Evolutionary conservation across 495 filamentous ascomycete genomes (phyloP).

Genomic region (Parathielavia appendiculata): DNA sequence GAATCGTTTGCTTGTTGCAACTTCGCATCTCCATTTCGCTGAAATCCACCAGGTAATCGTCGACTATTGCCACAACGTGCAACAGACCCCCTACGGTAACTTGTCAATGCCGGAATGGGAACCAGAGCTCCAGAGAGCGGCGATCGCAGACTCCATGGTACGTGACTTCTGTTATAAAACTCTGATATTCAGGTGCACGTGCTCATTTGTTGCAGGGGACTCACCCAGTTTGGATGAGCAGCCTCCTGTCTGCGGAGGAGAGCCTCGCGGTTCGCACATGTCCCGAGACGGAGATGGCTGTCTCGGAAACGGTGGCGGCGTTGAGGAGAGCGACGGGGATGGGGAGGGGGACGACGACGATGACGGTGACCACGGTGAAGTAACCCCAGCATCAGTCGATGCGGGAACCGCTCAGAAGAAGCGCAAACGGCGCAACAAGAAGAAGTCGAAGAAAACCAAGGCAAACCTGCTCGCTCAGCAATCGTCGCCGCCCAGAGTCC

Average conservation of each 20-base stretch:
- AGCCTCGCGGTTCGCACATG: neutral
- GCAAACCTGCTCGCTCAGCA: slow-evolving; percentile 54
- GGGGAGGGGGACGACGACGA: slow-evolving; percentile 35
- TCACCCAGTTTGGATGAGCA: neutral
- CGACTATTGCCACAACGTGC: neutral
- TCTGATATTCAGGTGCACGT: neutral
- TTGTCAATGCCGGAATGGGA: slow-evolving; percentile 12
- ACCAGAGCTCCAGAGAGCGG: neutral
- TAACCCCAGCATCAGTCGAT: slow-evolving; percentile 26
- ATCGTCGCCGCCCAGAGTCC: slow-evolving; percentile 71
- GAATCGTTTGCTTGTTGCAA: too few relatives aligned
- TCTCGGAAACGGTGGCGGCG: slow-evolving; percentile 41
- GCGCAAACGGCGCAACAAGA: slow-evolving; percentile 68
- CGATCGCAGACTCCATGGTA: slow-evolving; percentile 5
- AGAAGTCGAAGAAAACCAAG: slow-evolving; percentile 57
- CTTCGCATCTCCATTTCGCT: too few relatives aligned
- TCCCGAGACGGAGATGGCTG: slow-evolving; percentile 4
- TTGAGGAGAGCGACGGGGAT: slow-evolving; percentile 64
- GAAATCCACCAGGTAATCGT: neutral
- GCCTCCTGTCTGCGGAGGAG: neutral
- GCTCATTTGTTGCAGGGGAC: slow-evolving; percentile 7
- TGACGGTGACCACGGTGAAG: neutral
- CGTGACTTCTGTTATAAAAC: neutral
- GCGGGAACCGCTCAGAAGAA: slow-evolving; percentile 50
- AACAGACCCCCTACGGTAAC: neutral